Conservation (phyloP, 495 filamentous ascomycete species). For the Tuber brumale region DNA sequence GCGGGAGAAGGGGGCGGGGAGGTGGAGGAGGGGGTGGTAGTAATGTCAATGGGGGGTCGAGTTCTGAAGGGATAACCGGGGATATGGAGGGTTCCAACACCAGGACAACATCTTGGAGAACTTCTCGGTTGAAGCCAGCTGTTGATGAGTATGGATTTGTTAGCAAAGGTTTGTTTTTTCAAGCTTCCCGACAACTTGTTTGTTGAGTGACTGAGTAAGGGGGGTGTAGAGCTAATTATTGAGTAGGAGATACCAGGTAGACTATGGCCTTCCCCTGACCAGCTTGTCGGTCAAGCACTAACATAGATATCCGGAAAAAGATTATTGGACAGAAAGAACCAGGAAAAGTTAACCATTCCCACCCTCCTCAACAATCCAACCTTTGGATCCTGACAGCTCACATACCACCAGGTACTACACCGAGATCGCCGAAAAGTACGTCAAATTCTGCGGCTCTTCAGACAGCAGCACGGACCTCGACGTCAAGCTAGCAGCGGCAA, state of each 20-base stretch:
- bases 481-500: slow-evolving; percentile 62
- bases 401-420: slow-evolving; percentile 59
- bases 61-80: neutral
- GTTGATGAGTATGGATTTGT: slow-evolving; percentile 40
- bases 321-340: slow-evolving; percentile 34
- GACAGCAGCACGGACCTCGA: slow-evolving; percentile 63
- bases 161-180: slow-evolving; percentile 35
- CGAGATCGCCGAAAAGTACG: slow-evolving; percentile 77
- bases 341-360: slow-evolving; percentile 31
- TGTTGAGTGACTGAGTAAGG: neutral
- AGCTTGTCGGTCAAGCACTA: neutral
- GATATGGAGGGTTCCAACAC: neutral
- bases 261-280: neutral
- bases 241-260: slow-evolving; percentile 41
- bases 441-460: slow-evolving; percentile 70
- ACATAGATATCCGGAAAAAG: slow-evolving; percentile 9
- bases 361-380: neutral
- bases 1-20: neutral
- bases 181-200: slow-evolving; percentile 4
- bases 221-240: slow-evolving; percentile 15
- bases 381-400: slow-evolving; percentile 4
- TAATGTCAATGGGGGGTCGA: neutral
- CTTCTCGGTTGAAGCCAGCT: slow-evolving; percentile 28
- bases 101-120: slow-evolving; percentile 27
- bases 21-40: neutral